A percentile compares a stretch with the other conserved stretches of the same genome.
Evolutionary conservation across 176 grass and related monocot genomes (phyloP).

Genomic region (Aechmea fasciata): DNA sequence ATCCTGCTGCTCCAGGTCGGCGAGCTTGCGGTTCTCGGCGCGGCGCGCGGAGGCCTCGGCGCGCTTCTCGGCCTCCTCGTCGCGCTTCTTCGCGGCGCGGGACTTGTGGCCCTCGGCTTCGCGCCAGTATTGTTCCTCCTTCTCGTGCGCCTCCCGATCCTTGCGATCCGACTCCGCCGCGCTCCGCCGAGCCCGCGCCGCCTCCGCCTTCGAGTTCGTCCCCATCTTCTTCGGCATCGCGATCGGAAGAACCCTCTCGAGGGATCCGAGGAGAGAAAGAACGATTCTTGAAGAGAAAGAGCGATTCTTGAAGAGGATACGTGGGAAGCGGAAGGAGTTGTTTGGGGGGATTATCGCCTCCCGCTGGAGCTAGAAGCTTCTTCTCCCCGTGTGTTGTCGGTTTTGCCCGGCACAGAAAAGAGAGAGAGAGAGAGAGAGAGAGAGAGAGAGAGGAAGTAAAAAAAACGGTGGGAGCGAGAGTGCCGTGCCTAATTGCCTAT

Average conservation of each 20-base stretch:
- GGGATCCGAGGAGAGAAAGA: background rate
- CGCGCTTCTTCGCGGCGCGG: slow-evolving; percentile 62
- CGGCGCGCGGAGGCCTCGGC: slow-evolving; percentile 61
- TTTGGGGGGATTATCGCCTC: no score
- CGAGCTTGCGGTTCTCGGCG: slow-evolving; percentile 73
- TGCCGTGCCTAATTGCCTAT: no score
- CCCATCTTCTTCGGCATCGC: slow-evolving; percentile 99
- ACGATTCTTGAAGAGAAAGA: background rate
- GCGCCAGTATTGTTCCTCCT: slow-evolving; percentile 88
- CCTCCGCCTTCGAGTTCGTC: slow-evolving; percentile 94
- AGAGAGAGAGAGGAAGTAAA: no score
- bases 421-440: no score
- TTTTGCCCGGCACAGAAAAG: no score
- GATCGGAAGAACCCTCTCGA: background rate
- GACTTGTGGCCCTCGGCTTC: slow-evolving; percentile 88
- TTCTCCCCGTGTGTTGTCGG: no score
- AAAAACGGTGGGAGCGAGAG: no score
- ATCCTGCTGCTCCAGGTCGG: slow-evolving; percentile 58
- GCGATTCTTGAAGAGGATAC: background rate
- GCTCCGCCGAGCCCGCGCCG: slow-evolving; percentile 57
- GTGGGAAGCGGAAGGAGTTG: no score
- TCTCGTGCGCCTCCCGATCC: slow-evolving; percentile 32
- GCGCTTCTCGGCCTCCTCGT: slow-evolving; percentile 87
- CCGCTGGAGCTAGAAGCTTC: no score
- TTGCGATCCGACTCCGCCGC: slow-evolving; percentile 52